A percentile compares a stretch with the other conserved stretches of the same genome.
Evolutionary conservation across 352 stramenopile species (phyloP).

Genomic region (Lagenidium giganteum): DNA sequence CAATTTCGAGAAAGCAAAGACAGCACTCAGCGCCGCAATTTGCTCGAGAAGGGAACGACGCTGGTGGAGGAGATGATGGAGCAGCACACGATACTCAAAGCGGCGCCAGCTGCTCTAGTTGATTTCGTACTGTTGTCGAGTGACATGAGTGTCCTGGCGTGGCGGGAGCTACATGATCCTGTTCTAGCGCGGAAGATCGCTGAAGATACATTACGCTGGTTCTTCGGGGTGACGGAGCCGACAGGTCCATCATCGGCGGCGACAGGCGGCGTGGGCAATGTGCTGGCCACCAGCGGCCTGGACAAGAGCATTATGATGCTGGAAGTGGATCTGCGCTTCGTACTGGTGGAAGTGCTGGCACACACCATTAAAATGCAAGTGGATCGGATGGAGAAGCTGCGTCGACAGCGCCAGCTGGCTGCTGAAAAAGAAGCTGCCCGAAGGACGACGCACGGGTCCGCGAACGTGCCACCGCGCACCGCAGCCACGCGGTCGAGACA

Average conservation of each 20-base stretch:
- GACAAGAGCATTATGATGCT: slow-evolving; percentile 50
- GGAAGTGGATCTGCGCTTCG: slow-evolving; percentile 45
- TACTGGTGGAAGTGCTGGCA: slow-evolving; percentile 45
- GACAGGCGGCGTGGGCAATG: slow-evolving; percentile 8
- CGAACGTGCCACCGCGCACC: no score
- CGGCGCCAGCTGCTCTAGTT: not conserved
- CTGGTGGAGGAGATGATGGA: not conserved
- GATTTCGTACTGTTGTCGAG: slow-evolving; percentile 41
- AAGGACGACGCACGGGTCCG: no score
- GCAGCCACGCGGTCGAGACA: no score
- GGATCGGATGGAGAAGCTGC: no score
- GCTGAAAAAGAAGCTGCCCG: no score
- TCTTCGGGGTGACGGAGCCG: slow-evolving; percentile 21
- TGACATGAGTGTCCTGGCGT: slow-evolving; percentile 35
- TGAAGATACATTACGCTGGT: slow-evolving; percentile 25
- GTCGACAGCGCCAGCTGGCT: no score
- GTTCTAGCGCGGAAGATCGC: slow-evolving; percentile 21
- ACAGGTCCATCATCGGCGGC: not conserved
- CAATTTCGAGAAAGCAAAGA: slow-evolving; percentile 71
- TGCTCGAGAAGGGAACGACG: slow-evolving; percentile 16
- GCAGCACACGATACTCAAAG: slow-evolving; percentile 2
- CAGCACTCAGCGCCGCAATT: slow-evolving; percentile 15
- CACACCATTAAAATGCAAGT: slow-evolving; percentile 24
- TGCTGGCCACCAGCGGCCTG: no score
- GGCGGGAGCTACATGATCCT: slow-evolving; percentile 33